Conservation (phyloP, 805 yeast genomes). For the Ogataea methanolica region DNA sequence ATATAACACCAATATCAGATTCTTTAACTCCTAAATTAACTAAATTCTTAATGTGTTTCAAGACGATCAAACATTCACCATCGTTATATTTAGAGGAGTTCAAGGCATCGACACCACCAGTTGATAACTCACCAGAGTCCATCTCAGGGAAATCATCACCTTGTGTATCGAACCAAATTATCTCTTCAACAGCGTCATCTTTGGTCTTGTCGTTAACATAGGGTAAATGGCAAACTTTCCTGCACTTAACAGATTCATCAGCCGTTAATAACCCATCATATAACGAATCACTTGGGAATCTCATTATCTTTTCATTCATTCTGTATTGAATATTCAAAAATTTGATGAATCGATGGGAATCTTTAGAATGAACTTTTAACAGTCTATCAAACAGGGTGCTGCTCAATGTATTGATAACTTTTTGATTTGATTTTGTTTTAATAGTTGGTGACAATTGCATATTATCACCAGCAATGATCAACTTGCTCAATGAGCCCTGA, state of each 20-base stretch:
- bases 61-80: constrained; percentile 63
- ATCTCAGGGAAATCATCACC: constrained; percentile 78
- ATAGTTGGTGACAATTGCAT: constrained; percentile 90
- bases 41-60: constrained; percentile 50
- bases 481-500: constrained; percentile 40
- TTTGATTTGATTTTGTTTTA: constrained; percentile 43
- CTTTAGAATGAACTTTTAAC: constrained; percentile 41
- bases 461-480: constrained; percentile 90
- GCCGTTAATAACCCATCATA: constrained; percentile 65
- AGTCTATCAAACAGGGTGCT: constrained; percentile 80
- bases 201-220: constrained; percentile 28
- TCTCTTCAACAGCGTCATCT: constrained; percentile 45
- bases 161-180: constrained; percentile 89
- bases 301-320: constrained; percentile 78
- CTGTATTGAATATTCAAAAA: constrained; percentile 79
- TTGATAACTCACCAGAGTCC: constrained; percentile 31
- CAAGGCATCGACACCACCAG: constrained; percentile 11
- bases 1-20: constrained; percentile 71
- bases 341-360: constrained; percentile 39
- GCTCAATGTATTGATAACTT: constrained; percentile 44
- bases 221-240: constrained; percentile 52
- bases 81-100: constrained; percentile 68
- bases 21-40: constrained; percentile 47
- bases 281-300: constrained; percentile 63
- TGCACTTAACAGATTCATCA: constrained; percentile 48